phyloP scores from a whole-genome alignment of 768 basidiomycete genomes.

The Pisolithus marmoratus region DNA sequence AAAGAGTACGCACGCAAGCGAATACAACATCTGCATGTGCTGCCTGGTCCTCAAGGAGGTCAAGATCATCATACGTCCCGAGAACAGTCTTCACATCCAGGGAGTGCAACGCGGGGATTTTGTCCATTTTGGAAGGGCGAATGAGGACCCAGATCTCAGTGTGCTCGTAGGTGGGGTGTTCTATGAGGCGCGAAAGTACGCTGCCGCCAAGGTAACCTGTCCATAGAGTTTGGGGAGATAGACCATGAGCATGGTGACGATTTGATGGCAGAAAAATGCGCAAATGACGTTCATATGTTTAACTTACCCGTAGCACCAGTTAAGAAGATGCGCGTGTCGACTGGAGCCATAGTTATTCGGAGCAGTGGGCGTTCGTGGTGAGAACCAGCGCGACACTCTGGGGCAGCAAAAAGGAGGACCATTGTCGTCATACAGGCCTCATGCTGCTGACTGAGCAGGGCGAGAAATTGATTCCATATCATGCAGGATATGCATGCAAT shows the following conservation, averaged over 20 bases:
- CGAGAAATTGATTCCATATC: no score
- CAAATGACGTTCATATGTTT: no score
- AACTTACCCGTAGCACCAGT: conserved; percentile 41
- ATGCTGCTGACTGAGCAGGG: no score
- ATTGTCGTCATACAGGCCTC: no score
- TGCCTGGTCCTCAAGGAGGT: conserved; percentile 38
- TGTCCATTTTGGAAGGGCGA: conserved; percentile 22
- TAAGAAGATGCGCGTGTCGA: conserved; percentile 36
- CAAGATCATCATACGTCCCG: conserved; percentile 42
- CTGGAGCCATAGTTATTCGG: conserved; percentile 1
- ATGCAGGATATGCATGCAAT: no score
- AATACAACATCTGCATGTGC: conserved; percentile 42
- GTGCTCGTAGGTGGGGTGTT: conserved; percentile 15
- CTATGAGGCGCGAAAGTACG: conserved; percentile 26
- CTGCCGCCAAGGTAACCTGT: conserved; percentile 32
- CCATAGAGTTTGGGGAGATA: background rate
- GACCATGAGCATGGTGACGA: background rate
- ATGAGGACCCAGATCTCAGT: conserved; percentile 26
- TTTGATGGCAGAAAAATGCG: background rate
- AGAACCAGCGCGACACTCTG: no score
- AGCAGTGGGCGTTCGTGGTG: no score
- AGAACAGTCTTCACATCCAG: conserved; percentile 24
- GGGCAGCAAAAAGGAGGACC: no score
- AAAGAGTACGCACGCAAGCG: conserved; percentile 25
- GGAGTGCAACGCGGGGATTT: conserved; percentile 12